Percentiles rank a stretch among this genome's conserved stretches.
These are phyloP conservation scores for Taxillus chinensis DNA, from an alignment of 164 flowering plant species.

Conservation along the genomic window DNA sequence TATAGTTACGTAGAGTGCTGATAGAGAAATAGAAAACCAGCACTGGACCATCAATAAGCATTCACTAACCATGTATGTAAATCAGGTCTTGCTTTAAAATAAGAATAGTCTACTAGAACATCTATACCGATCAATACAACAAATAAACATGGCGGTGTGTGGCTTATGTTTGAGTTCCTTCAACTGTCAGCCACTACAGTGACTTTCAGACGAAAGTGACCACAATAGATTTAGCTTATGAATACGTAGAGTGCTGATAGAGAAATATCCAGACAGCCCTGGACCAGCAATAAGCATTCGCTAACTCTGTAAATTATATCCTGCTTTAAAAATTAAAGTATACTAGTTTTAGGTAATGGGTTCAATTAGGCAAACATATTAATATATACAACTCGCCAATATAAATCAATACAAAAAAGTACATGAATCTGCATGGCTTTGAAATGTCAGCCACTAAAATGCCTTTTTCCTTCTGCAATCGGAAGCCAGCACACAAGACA, in stretches of 20 bases:
- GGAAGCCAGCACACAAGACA: neutral
- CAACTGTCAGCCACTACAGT: neutral
- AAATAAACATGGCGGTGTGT: too few species aligned
- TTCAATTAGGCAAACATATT: too few species aligned
- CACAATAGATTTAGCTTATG: neutral
- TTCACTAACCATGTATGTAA: neutral
- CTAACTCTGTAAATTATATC: neutral
- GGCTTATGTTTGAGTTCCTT: neutral
- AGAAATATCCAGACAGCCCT: neutral
- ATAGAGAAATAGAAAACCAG: neutral
- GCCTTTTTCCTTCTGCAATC: neutral
- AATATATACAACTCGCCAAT: too few species aligned
- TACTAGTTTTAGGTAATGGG: too few species aligned
- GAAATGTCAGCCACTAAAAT: neutral
- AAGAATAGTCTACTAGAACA: too few species aligned
- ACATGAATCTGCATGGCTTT: neutral
- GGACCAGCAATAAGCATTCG: neutral
- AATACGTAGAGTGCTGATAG: neutral
- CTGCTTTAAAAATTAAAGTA: too few species aligned
- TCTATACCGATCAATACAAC: too few species aligned
- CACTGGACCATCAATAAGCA: constrained; percentile 3
- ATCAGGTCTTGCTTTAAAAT: too few species aligned
- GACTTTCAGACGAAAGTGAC: neutral
- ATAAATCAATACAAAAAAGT: too few species aligned
- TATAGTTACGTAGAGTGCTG: constrained; percentile 1